These are phyloP conservation scores for Lachancea quebecensis DNA, from an alignment of 805 yeast genomes.

Conservation along the genomic window DNA sequence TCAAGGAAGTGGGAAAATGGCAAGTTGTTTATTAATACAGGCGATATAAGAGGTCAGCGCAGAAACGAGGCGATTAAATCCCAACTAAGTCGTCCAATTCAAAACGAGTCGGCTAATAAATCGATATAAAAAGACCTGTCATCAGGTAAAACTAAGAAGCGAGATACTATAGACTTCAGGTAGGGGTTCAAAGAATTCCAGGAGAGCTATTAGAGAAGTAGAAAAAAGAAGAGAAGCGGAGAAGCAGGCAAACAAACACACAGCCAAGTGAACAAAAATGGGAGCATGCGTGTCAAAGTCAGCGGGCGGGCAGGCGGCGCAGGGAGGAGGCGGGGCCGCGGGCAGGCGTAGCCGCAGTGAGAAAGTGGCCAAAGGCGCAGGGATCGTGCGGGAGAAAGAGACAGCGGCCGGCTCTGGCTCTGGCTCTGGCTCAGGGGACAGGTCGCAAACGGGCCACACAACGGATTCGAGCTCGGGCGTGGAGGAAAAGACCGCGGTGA, in stretches of 20 bases:
- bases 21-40: too few species aligned
- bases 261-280: neutral
- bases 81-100: too few species aligned
- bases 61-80: too few species aligned
- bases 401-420: neutral
- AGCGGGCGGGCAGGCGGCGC: neutral
- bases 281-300: conserved; percentile 5
- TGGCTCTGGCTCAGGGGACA: neutral
- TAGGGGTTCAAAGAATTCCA: neutral
- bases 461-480: neutral
- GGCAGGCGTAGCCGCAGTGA: neutral
- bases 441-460: neutral
- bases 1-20: too few species aligned
- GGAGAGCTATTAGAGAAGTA: neutral
- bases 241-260: neutral
- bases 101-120: too few species aligned
- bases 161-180: too few species aligned
- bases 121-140: too few species aligned
- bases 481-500: neutral
- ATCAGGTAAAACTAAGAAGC: too few species aligned
- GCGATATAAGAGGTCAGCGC: too few species aligned
- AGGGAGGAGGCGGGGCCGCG: neutral
- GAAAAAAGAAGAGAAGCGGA: neutral
- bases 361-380: neutral
- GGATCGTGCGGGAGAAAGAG: neutral